These are phyloP conservation scores for Fomitopsis pulvina DNA, from an alignment of 768 basidiomycete genomes.

Conservation along the genomic window DNA sequence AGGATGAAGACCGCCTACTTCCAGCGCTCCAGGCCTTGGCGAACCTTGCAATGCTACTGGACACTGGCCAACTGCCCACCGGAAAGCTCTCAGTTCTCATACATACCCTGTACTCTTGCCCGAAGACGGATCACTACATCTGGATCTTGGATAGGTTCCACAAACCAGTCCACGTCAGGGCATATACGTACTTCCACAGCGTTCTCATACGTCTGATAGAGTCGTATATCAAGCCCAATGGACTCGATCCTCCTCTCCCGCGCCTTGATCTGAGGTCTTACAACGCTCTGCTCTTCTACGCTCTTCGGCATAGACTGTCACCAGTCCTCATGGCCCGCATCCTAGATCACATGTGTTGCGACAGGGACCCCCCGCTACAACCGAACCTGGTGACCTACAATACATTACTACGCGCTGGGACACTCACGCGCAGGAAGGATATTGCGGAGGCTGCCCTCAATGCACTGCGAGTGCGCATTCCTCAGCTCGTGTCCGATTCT, in stretches of 20 bases:
- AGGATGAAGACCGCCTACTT: not conserved
- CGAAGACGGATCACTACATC: slow-evolving; percentile 17
- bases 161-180: slow-evolving; percentile 13
- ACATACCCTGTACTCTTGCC: slow-evolving; percentile 37
- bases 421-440: slow-evolving; percentile 34
- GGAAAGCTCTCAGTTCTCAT: slow-evolving; percentile 39
- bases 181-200: slow-evolving; percentile 25
- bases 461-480: slow-evolving; percentile 18
- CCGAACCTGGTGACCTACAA: slow-evolving; percentile 51
- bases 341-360: slow-evolving; percentile 47
- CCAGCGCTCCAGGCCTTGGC: slow-evolving; percentile 52
- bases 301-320: slow-evolving; percentile 54
- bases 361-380: slow-evolving; percentile 32
- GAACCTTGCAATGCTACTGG: slow-evolving; percentile 46
- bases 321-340: slow-evolving; percentile 39
- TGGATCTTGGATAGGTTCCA: slow-evolving; percentile 16
- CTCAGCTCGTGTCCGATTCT: not conserved
- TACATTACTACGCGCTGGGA: slow-evolving; percentile 49
- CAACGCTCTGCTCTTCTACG: slow-evolving; percentile 61
- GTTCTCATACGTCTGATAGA: slow-evolving; percentile 22
- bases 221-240: slow-evolving; percentile 2
- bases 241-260: slow-evolving; percentile 19
- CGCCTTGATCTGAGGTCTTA: slow-evolving; percentile 37
- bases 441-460: slow-evolving; percentile 34
- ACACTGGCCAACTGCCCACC: slow-evolving; percentile 42